phyloP scores from a whole-genome alignment of 331 rosid species.

The Acacia concinna region DNA sequence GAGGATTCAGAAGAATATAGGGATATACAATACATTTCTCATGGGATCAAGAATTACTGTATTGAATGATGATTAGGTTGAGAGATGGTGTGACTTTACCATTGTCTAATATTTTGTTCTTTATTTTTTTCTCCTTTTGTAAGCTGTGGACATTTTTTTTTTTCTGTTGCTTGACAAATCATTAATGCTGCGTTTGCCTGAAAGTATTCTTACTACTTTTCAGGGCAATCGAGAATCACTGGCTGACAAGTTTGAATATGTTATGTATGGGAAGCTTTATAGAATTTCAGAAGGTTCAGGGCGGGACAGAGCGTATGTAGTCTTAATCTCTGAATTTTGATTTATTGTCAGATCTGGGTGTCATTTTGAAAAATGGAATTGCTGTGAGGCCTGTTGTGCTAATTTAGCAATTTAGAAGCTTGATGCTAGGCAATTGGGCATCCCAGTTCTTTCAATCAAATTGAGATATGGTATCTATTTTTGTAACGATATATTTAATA shows the following conservation, averaged over 20 bases:
- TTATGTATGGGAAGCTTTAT: slow-evolving; percentile 92
- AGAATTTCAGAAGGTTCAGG: slow-evolving; percentile 75
- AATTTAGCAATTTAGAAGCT: slow-evolving; percentile 1
- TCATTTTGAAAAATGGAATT: neutral
- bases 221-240: slow-evolving; percentile 74
- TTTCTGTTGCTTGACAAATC: slow-evolving; percentile 19
- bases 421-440: neutral
- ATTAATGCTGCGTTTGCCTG: neutral
- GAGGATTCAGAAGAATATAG: neutral
- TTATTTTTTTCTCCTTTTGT: neutral
- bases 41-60: neutral
- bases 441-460: neutral
- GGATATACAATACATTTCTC: neutral
- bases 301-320: slow-evolving; percentile 70
- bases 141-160: neutral
- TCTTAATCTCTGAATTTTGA: neutral
- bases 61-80: neutral
- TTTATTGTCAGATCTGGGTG: neutral
- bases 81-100: neutral
- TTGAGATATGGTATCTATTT: neutral
- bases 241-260: slow-evolving; percentile 84
- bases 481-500: neutral
- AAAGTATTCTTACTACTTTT: slow-evolving; percentile 17
- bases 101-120: neutral
- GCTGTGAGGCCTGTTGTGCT: slow-evolving; percentile 8